Base-by-base conservation (phyloP, 345 rosid species). In the Kandelia obovata region DNA sequence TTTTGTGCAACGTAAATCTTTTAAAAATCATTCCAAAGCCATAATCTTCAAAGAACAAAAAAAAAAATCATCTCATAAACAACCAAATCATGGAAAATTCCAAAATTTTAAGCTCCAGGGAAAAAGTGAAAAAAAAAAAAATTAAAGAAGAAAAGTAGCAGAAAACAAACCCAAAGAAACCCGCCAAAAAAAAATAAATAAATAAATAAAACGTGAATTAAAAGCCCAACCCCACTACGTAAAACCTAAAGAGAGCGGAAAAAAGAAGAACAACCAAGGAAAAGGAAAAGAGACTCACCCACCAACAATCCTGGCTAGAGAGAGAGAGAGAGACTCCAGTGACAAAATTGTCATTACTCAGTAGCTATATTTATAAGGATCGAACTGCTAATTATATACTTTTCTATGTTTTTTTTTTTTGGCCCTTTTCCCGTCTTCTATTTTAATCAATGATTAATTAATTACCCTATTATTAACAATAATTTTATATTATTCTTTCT, bases 261-360 rank as follows among this genome's bases (percentile, higher is more conserved):
- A 9, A 19, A 46, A 62, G 62, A 15, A 17, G 13, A 5, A 43
- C 2, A 15, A 5, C 17, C 34, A 10, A 26, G n/a, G n/a, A 46
- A 51, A 37, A 51, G 43, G n/a, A 46, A 51, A 37, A 51, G 43
- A 56, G 52, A 43, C 51, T 21, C 16, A 69, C 72, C 64, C 6
- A 7, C 28, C 31, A 34, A 49, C 47, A 21, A 16, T 5, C 34
- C 1, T 20, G 58, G 56, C 20, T 8, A 17, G 26, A 55, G 4
- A 0, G 16, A 35, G 49, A 25, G 30, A 15, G 60, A 7, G 15
- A 1, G 5, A 19, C 1, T 62, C 5, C 20, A 16, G 19, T 3
- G 19, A 43, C 49, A 13, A 43, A 2, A 0, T 1, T 39, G 5
- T 43, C 3, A 11, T 43, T 13, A 13, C 0, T 11, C 4, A 3